Base-by-base conservation (phyloP, 331 rosid species). In the Malus hybrid region DNA sequence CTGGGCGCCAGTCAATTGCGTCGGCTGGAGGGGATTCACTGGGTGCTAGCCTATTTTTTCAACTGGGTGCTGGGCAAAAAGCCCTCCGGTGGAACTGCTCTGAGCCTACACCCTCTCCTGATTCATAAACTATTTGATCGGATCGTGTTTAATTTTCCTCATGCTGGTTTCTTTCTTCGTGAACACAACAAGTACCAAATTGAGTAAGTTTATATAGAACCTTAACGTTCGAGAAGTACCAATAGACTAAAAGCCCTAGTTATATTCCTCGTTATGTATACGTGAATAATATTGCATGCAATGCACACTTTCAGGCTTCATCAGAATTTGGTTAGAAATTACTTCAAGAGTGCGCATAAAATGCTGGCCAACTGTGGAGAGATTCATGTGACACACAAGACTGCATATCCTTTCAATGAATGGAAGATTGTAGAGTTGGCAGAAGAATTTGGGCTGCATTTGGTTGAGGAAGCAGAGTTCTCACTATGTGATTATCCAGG, bases 301-400 rank as follows among this genome's bases (percentile, higher is more conserved):
- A 9, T 36, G 44, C 44, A 29, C 32, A 32, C 28, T 20, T 67
- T n/a, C 69, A 79, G 79, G 48, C 36, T n/a, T 5, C 79, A 81
- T n/a, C 71, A 15, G 5, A 1, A 67, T 27, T 10, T 81, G 57
- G 44, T 73, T 7, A 52, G 70, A 14, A 79, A 68, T 6, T 77
- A 67, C 75, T 13, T 81, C 29, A 36, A 70, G 20, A 77, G 16
- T 28, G 79, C 85, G 0, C 19, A 15, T 2, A 10, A 62, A 16
- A 34, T 81, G 76, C 4, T 81, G 10, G 11, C 2, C 5, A 24
- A 5, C 29, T 4, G 18, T 4, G 85, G 85, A 4, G 82, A 80
- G 63, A 71, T 80, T 55, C 87, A 83, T 34, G 78, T 80, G 7
- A 69, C 87, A 15, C 10, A 36, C 76, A 73, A 81, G 80, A 78